A percentile compares a stretch with the other conserved stretches of the same genome.
phyloP scores from a whole-genome alignment of 2,329 filamentous ascomycete species.

The Phyllosticta citribraziliensis region DNA sequence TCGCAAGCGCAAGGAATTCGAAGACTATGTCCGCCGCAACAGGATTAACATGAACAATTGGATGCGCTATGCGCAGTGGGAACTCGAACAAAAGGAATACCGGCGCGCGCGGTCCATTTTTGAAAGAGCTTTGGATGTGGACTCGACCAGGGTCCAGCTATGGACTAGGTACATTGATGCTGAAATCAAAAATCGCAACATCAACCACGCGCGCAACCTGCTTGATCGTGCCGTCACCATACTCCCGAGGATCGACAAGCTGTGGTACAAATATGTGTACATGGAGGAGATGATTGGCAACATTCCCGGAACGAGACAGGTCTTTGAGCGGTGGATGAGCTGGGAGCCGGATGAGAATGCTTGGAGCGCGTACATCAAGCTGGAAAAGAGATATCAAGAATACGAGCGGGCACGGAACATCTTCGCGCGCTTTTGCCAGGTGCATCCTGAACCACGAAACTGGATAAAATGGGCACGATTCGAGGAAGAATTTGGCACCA shows the following conservation, averaged over 20 bases:
- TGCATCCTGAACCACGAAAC: conserved; percentile 88
- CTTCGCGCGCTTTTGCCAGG: conserved; percentile 79
- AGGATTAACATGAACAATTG: conserved; percentile 96
- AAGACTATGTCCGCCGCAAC: conserved; percentile 94
- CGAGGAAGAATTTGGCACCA: conserved; percentile 90
- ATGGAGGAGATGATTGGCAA: conserved; percentile 98
- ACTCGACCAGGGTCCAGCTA: conserved; percentile 73
- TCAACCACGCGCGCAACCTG: conserved; percentile 92
- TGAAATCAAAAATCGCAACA: conserved; percentile 91
- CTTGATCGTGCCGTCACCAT: conserved; percentile 92
- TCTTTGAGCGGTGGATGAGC: conserved; percentile 96
- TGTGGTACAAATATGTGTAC: conserved; percentile 99
- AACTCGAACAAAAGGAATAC: conserved; percentile 96
- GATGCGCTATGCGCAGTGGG: conserved; percentile 96
- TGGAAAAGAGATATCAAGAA: conserved; percentile 92
- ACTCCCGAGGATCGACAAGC: conserved; percentile 81
- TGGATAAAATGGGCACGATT: conserved; percentile 99
- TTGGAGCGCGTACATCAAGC: conserved; percentile 92
- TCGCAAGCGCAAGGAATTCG: conserved; percentile 90
- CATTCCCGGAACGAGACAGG: conserved; percentile 79
- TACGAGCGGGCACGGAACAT: conserved; percentile 83
- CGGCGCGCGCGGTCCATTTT: conserved; percentile 85
- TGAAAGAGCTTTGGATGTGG: conserved; percentile 86
- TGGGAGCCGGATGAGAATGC: conserved; percentile 96
- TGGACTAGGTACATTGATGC: conserved; percentile 94